Evolutionary conservation across 1,284 basidiomycete genomes (phyloP).

Genomic region (Tilletia horrida): DNA sequence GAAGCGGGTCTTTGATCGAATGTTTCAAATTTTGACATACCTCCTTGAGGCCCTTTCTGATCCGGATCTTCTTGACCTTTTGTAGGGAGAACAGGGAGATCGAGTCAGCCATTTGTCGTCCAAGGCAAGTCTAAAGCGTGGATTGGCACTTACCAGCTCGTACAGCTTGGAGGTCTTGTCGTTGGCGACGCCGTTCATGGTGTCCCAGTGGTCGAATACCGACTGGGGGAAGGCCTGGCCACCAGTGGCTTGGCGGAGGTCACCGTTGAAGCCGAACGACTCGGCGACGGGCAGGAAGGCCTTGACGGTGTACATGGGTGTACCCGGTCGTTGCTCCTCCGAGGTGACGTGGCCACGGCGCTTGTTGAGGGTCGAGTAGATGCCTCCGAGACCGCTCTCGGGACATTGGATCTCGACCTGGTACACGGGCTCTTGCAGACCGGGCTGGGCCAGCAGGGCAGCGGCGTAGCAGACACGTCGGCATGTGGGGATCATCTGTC

Average conservation of each 20-base stretch:
- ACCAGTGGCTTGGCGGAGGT: conserved; percentile 83
- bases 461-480: conserved; percentile 97
- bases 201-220: conserved; percentile 71
- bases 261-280: conserved; percentile 99
- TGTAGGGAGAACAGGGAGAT: too few relatives aligned
- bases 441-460: conserved; percentile 82
- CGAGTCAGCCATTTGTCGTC: too few relatives aligned
- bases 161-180: conserved; percentile 79
- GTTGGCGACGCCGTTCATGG: conserved; percentile 71
- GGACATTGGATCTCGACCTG: conserved; percentile 98
- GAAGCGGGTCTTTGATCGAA: too few relatives aligned
- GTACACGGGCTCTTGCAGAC: conserved; percentile 95
- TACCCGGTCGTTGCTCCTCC: conserved; percentile 94
- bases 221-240: conserved; percentile 98
- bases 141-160: conserved; percentile 60
- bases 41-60: conserved; percentile 74
- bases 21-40: too few relatives aligned
- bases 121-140: too few relatives aligned
- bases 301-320: conserved; percentile 99
- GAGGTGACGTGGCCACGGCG: conserved; percentile 98
- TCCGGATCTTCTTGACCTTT: conserved; percentile 74
- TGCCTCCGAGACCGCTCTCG: conserved; percentile 95
- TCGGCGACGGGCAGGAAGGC: conserved; percentile 94
- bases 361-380: conserved; percentile 90
- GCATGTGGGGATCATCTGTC: conserved; percentile 92